Base-by-base conservation (phyloP, 805 yeast genomes). In the Saturnispora galanensis region DNA sequence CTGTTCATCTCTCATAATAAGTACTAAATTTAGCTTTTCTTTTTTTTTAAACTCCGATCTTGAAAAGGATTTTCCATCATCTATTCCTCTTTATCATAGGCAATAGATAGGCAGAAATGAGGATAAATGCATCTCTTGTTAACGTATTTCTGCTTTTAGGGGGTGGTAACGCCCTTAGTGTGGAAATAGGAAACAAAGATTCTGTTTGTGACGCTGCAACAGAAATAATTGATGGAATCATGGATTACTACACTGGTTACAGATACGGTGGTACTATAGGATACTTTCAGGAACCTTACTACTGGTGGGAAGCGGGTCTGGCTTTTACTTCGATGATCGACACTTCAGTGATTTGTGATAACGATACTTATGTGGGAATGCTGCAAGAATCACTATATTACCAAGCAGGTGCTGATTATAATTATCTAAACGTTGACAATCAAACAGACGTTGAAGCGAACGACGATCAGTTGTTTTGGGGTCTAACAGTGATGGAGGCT, bases 401-500 rank as follows among this genome's bases (percentile, higher is more conserved):
- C 56, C 95, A 86, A 63, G 76, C 72, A n/a, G 85, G 85, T 50
- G 68, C 70, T 15, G 70, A 75, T 58, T 62, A 70, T 59, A 82
- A 85, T 63, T 87, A 81, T 62, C 73, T 83, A 54, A 95, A 21
- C 26, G 26, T 95, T 3, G 64, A 77, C 31, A 85, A 85, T 65
- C 93, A 85, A 59, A 71, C 85, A 10, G 73, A 81, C 7, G 79
- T 90, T 3, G 94, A 85, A 62, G 95, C 95, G 59, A 85, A 85
- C 57, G 95, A 85, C 67, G 95, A 85, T 68, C 95, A 85, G 63
- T 90, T 85, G 1, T 82, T 85, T 58, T 85, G 95, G 95, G 95
- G 94, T 1, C 67, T 86, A 38, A 81, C 93, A 2, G 90, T 71
- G 1, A 79, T 85, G 84, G 77, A 74, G 12, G 95, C 95, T 1